Evolutionary conservation across 345 rosid genomes (phyloP).

Genomic region (Atalantia buxifolia): DNA sequence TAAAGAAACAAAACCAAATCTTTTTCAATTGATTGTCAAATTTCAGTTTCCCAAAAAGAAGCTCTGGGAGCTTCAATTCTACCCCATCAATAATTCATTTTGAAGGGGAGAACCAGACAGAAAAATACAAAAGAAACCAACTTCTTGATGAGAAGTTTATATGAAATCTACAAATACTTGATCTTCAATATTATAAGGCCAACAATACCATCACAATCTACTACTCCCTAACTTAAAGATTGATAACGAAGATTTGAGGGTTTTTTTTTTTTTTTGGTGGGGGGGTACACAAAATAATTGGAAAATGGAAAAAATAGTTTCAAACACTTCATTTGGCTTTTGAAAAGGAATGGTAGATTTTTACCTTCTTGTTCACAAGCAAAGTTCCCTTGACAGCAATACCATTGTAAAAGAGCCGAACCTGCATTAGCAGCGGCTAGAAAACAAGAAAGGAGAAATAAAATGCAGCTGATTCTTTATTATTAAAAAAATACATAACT

Average conservation of each 20-base stretch:
- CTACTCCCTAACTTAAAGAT: no score
- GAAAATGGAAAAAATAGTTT: background rate
- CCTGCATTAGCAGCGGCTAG: slow-evolving; percentile 82
- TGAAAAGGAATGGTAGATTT: background rate
- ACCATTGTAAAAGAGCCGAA: slow-evolving; percentile 69
- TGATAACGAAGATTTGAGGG: no score
- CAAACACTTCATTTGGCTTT: background rate
- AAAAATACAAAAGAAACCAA: background rate
- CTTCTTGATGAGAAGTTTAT: background rate
- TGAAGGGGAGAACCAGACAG: background rate
- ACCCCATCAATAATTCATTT: background rate
- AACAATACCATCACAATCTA: background rate
- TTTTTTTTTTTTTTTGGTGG: no score
- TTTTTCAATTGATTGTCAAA: background rate
- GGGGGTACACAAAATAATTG: background rate
- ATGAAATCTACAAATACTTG: background rate
- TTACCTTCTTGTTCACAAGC: slow-evolving; percentile 69
- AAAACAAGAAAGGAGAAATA: slow-evolving; percentile 7
- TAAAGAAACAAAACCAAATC: background rate
- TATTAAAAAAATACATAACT: background rate
- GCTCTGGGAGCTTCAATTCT: background rate
- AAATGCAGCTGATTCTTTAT: slow-evolving; percentile 4
- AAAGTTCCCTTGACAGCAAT: slow-evolving; percentile 75
- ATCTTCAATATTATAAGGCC: background rate
- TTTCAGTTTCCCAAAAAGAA: background rate